Evolutionary conservation across 257 asterid genomes (phyloP), one percentile per base, ranked within the genome.

Genomic region (Galeopsis tetrahit): DNA sequence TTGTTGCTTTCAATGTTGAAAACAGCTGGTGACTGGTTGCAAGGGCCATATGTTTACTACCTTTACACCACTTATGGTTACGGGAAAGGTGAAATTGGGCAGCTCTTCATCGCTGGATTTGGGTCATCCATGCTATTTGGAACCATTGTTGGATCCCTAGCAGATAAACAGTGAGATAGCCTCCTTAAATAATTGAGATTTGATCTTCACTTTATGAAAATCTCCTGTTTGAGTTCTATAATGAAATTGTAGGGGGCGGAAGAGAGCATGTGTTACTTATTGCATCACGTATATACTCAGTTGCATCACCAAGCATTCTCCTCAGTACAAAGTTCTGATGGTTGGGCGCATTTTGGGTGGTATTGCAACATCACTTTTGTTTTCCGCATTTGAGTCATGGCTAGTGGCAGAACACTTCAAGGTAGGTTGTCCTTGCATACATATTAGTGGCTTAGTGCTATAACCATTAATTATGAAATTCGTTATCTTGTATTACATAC

Each of bases 391-490:
- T 70, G 97, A 93, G 75, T 93, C 98, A 3, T 93, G 98, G 98
- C 96, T 93, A 39, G 97, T 90, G 52, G 98, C 97, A 0, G 98
- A 93, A 71, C 98, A 93, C 85, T 85, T 85, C 88, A 93, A 93
- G 97, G 97, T 93, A 61, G 35, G 80, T 60, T 15, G 43, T 38
- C 57, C 63, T 56, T 43, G 34, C 66, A 14, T 49, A 5, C 34
- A 55, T 55, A 55, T 49, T 0, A 11, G 36, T 73, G n/a, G 53
- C 55, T 44, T 49, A 10, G 34, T 55, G 57, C 56, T 59, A 21
- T 53, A 14, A 38, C 38, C 8, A 4, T 28, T 11, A 9, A 36
- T 17, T 60, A 17, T 13, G 56, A 58, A 11, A 56, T 39, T 46
- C 32, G 59, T 46, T 55, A 7, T 14, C 55, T 17, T 11, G 21